Conservation (phyloP, 768 basidiomycete genomes). For the Favolaschia claudopus region DNA sequence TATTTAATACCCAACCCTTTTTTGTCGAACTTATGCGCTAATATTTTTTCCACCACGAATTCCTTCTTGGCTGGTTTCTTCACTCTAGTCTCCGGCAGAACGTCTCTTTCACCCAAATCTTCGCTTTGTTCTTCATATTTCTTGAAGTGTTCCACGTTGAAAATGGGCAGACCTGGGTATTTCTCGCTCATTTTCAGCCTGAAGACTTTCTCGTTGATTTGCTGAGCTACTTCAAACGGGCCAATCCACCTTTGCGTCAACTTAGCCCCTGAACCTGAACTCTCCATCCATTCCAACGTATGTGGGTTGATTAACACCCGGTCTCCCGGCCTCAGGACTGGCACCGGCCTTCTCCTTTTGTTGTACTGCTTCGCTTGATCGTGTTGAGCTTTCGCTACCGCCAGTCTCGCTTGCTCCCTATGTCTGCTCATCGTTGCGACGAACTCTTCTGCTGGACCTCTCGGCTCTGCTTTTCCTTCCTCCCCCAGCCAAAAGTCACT, state of each 20-base stretch:
- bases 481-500: background rate
- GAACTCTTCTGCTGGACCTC: background rate
- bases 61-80: background rate
- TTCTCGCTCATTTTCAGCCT: background rate
- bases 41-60: slow-evolving; percentile 9
- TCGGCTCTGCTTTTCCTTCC: background rate
- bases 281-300: slow-evolving; percentile 1
- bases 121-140: background rate
- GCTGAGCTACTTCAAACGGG: background rate
- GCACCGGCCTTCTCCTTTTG: background rate
- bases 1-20: background rate
- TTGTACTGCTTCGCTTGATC: slow-evolving; percentile 1
- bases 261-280: background rate
- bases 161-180: background rate
- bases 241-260: background rate
- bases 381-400: slow-evolving; percentile 2
- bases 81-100: background rate
- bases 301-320: background rate
- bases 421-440: background rate
- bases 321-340: background rate
- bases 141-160: slow-evolving; percentile 5
- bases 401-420: background rate
- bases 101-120: background rate
- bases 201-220: background rate
- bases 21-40: slow-evolving; percentile 4